A percentile compares a stretch with the other conserved stretches of the same genome.
Evolutionary conservation across 1,284 basidiomycete species (phyloP).

Genomic region (Sporisorium scitamineum): DNA sequence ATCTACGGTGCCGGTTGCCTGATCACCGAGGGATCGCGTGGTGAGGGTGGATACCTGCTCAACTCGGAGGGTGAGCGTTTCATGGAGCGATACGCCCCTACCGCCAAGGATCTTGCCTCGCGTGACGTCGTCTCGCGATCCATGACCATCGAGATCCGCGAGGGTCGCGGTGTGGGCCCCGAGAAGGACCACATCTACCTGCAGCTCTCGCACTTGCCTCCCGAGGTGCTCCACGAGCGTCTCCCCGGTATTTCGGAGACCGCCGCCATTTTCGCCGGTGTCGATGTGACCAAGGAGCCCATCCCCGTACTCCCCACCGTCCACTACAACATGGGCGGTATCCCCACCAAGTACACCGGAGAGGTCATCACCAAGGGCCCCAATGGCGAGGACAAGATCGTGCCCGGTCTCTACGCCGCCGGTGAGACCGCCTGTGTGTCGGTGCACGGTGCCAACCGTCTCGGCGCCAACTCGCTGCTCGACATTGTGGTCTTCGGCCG

Average conservation of each 20-base stretch:
- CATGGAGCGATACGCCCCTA: slow-evolving; percentile 99
- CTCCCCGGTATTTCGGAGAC: slow-evolving; percentile 99
- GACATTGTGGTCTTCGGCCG: slow-evolving; percentile 99
- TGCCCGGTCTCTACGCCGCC: slow-evolving; percentile 97
- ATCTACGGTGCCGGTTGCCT: slow-evolving; percentile 99
- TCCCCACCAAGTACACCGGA: slow-evolving; percentile 98
- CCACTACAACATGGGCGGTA: slow-evolving; percentile 85
- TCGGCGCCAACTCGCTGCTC: slow-evolving; percentile 97
- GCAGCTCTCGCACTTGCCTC: slow-evolving; percentile 95
- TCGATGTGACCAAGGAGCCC: slow-evolving; percentile 99
- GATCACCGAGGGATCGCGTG: slow-evolving; percentile 98
- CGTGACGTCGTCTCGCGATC: slow-evolving; percentile 99
- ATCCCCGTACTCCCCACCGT: slow-evolving; percentile 73
- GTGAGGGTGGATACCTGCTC: slow-evolving; percentile 98
- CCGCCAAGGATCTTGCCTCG: slow-evolving; percentile 98
- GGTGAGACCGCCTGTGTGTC: slow-evolving; percentile 99
- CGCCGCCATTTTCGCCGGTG: slow-evolving; percentile 97
- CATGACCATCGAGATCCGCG: slow-evolving; percentile 99
- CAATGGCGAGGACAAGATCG: slow-evolving; percentile 88
- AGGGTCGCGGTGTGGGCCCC: slow-evolving; percentile 97
- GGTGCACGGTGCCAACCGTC: slow-evolving; percentile 98
- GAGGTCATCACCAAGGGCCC: slow-evolving; percentile 80
- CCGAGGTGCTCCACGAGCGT: slow-evolving; percentile 95
- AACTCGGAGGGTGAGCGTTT: slow-evolving; percentile 99
- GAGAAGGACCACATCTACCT: slow-evolving; percentile 98